Base-by-base conservation (phyloP, 2,329 filamentous ascomycete genomes). In the Malbranchea zuffiana region DNA sequence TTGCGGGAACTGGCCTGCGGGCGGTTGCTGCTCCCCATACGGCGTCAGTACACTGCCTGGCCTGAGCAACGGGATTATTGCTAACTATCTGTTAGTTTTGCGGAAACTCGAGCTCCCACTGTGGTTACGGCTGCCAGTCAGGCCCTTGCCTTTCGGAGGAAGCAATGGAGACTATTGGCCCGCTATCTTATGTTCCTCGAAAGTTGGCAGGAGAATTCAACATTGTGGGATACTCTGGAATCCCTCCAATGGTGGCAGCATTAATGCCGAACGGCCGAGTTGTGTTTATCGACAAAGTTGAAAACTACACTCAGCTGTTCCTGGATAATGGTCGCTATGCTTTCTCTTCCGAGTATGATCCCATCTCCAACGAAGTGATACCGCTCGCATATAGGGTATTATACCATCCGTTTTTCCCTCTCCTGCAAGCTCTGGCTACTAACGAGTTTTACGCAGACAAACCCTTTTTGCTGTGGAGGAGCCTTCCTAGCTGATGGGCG, bases 211-310 rank as follows among this genome's bases (percentile, higher is more conserved):
- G 68, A 20, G 55, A 54, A 23, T 67, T 75, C 46, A 54, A 55
- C 2, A 52, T 72, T 23, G 61, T 71, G 37, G 73, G 72, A 12
- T 56, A 66, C 40, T 71, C 71, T 35, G 74, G 74, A 45, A 74
- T 77, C n/a, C 72, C 74, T 26, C 72, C 66, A 11, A 78, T 78
- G 74, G 72, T 75, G 47, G 73, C 72, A 44, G 71, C 65, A 47
- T 61, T 78, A 15, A 62, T 76, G 60, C 69, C 64, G 10, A 75
- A 76, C 47, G 72, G 73, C 16, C 62, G 65, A 35, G 72, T 76
- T 7, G 62, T 73, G 24, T 78, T 78, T 55, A 56, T 77, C 11
- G 74, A 78, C 60, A 78, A 78, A 51, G 63, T 78, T 19, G 74
- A 78, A 51, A 70, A 76, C 51, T 77, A 72, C 53, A 75, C 73